phyloP scores from a whole-genome alignment of 108 stramenopile genomes.

The Nannochloropsis oceanica region DNA sequence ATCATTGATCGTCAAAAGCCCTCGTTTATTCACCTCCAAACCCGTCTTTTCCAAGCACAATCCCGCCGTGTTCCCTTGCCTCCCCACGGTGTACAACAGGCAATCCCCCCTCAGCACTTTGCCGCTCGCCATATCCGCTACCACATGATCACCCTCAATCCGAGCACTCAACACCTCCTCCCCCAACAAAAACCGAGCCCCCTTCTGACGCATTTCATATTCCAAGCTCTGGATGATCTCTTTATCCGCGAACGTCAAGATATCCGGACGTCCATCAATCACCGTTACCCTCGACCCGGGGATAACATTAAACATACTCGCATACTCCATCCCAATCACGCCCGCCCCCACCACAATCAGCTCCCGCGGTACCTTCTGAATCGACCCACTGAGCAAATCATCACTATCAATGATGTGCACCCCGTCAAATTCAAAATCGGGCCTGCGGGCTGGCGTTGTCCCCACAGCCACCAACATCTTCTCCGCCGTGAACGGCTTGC shows the following conservation, averaged over 20 bases:
- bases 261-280: slow-evolving; percentile 6
- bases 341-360: slow-evolving; percentile 28
- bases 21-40: slow-evolving; percentile 11
- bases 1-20: slow-evolving; percentile 22
- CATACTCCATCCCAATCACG: slow-evolving; percentile 34
- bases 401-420: neutral
- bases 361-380: slow-evolving; percentile 9
- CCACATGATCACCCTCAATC: neutral
- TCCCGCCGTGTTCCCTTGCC: neutral
- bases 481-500: neutral
- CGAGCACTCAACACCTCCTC: neutral
- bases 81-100: slow-evolving; percentile 22
- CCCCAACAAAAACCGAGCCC: slow-evolving; percentile 21
- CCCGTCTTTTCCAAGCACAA: neutral
- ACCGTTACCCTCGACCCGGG: slow-evolving; percentile 22
- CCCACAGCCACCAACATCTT: neutral
- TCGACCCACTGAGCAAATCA: neutral
- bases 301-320: slow-evolving; percentile 22
- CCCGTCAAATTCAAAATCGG: neutral
- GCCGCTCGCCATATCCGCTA: slow-evolving; percentile 10
- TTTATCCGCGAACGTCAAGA: slow-evolving; percentile 22
- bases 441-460: neutral
- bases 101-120: slow-evolving; percentile 14
- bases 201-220: slow-evolving; percentile 26
- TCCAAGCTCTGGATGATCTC: slow-evolving; percentile 10